A percentile compares a stretch with the other conserved stretches of the same genome.
Evolutionary conservation across 495 filamentous ascomycete genomes (phyloP).

Genomic region (Podospora fimiseda): DNA sequence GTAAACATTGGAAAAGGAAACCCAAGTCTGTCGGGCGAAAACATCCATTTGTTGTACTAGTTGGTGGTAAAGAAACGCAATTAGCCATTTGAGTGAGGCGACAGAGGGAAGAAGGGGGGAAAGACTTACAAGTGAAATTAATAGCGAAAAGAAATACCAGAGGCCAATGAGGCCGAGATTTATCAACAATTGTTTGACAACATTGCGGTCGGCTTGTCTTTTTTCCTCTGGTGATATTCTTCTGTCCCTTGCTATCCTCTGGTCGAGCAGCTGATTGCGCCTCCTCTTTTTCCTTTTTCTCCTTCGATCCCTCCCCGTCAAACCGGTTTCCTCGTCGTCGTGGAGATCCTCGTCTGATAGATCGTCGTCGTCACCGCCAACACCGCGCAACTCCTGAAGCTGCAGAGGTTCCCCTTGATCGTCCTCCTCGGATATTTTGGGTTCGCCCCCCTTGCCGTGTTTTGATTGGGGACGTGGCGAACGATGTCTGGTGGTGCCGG

Average conservation of each 20-base stretch:
- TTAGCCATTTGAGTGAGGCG: background rate
- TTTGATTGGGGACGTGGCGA: constrained; percentile 44
- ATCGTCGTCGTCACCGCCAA: no score
- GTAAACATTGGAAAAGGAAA: constrained; percentile 96
- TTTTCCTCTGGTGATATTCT: constrained; percentile 57
- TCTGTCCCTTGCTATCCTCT: constrained; percentile 57
- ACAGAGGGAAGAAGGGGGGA: background rate
- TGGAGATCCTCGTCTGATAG: constrained; percentile 64
- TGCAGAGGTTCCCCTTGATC: constrained; percentile 19
- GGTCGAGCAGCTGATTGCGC: constrained; percentile 65
- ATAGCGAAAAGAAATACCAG: constrained; percentile 93
- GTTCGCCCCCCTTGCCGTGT: constrained; percentile 31
- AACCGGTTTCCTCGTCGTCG: constrained; percentile 84
- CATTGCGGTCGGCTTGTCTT: constrained; percentile 61
- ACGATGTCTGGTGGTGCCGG: constrained; percentile 35
- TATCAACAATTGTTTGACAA: constrained; percentile 58
- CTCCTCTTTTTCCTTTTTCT: constrained; percentile 58
- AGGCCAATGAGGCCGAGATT: constrained; percentile 74
- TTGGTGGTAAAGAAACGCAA: constrained; percentile 2
- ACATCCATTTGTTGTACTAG: constrained; percentile 99
- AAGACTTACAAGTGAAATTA: constrained; percentile 80
- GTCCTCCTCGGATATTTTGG: constrained; percentile 37
- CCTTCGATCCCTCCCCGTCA: constrained; percentile 65
- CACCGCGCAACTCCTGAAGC: constrained; percentile 21
- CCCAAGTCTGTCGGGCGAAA: constrained; percentile 72